These are phyloP conservation scores for Colletotrichum kahawae DNA, from an alignment of 2,329 filamentous ascomycete species.

Conservation along the genomic window DNA sequence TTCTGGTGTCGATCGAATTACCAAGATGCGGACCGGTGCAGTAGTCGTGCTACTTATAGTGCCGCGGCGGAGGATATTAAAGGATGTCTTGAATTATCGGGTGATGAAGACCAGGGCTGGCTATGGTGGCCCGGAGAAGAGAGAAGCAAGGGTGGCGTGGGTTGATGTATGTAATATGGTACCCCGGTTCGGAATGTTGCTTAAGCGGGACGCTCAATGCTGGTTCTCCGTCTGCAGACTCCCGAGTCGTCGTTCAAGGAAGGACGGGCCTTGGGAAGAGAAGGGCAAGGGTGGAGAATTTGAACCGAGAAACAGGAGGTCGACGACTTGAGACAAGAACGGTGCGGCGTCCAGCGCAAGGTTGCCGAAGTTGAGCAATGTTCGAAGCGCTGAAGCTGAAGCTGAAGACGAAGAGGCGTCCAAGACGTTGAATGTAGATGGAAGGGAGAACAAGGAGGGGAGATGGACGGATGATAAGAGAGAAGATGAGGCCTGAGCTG, in stretches of 20 bases:
- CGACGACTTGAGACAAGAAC: conserved; percentile 18
- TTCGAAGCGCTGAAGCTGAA: conserved; percentile 11
- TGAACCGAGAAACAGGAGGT: conserved; percentile 12
- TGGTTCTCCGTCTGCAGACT: conserved; percentile 13
- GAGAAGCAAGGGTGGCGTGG: conserved; percentile 13
- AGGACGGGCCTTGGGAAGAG: neutral
- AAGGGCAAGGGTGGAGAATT: neutral
- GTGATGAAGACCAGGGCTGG: conserved; percentile 3
- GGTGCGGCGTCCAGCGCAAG: conserved; percentile 23
- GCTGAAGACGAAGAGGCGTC: neutral
- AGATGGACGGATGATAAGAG: conserved; percentile 8
- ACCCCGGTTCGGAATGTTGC: conserved; percentile 15
- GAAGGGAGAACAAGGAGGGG: neutral
- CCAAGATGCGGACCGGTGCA: conserved; percentile 33
- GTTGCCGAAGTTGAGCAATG: conserved; percentile 20
- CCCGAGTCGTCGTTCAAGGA: conserved; percentile 13
- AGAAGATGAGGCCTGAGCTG: conserved; percentile 19
- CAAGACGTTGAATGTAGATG: neutral
- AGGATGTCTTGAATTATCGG: conserved; percentile 14
- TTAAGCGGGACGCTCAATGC: conserved; percentile 17
- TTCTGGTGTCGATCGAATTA: conserved; percentile 29
- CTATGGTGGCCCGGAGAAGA: neutral
- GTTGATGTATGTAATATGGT: conserved; percentile 12
- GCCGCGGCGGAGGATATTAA: conserved; percentile 2
- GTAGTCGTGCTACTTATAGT: conserved; percentile 20